These are phyloP conservation scores for Rubus idaeus DNA, from an alignment of 306 rosid genomes.

Conservation along the genomic window DNA sequence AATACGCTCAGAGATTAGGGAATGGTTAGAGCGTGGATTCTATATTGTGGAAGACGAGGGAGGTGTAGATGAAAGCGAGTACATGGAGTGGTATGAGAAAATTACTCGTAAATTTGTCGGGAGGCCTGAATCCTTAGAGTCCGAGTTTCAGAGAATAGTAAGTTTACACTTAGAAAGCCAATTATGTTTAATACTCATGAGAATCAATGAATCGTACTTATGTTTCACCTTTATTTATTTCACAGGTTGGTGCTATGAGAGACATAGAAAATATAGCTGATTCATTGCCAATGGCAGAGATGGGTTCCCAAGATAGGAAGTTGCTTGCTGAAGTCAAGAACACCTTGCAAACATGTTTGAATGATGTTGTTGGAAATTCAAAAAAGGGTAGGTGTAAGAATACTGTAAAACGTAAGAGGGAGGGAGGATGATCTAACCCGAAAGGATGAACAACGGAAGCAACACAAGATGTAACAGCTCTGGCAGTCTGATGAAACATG, in stretches of 20 bases:
- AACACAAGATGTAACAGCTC: not conserved
- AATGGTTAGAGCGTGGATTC: slow-evolving; percentile 58
- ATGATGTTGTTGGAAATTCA: slow-evolving; percentile 55
- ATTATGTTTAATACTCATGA: slow-evolving; percentile 11
- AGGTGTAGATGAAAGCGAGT: slow-evolving; percentile 41
- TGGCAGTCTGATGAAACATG: not conserved
- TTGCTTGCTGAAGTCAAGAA: slow-evolving; percentile 58
- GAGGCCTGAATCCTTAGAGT: slow-evolving; percentile 65
- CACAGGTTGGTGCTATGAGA: slow-evolving; percentile 64
- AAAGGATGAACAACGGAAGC: not conserved
- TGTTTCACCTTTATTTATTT: not conserved
- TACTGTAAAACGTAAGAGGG: slow-evolving; percentile 55
- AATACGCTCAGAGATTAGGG: slow-evolving; percentile 50
- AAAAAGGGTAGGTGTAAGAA: slow-evolving; percentile 52
- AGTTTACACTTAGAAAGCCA: slow-evolving; percentile 23
- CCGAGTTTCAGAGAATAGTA: slow-evolving; percentile 74
- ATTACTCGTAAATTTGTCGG: slow-evolving; percentile 67
- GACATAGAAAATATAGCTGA: slow-evolving; percentile 67
- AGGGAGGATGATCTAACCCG: slow-evolving; percentile 29
- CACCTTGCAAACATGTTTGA: slow-evolving; percentile 56
- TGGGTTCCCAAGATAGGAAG: slow-evolving; percentile 56
- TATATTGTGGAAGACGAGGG: slow-evolving; percentile 40
- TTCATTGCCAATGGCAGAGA: slow-evolving; percentile 52
- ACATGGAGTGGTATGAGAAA: slow-evolving; percentile 64
- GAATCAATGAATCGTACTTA: not conserved